Evolutionary conservation across 1,284 basidiomycete genomes (phyloP).

Genomic region (Sanghuangporus weigelae): DNA sequence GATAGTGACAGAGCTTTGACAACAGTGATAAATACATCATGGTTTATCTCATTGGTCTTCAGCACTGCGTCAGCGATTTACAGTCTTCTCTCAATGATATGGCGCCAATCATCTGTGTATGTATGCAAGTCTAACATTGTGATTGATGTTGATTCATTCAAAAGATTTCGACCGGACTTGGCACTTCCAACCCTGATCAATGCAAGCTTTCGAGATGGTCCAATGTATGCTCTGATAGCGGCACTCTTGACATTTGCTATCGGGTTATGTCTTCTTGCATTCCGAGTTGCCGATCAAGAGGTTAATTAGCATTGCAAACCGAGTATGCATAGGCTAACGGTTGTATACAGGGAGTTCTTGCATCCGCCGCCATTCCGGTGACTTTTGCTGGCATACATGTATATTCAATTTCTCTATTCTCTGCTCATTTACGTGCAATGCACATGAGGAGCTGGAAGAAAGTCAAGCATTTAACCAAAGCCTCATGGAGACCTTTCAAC

Average conservation of each 20-base stretch:
- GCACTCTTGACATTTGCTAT: background rate
- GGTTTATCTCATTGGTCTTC: constrained; percentile 6
- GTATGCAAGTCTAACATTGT: background rate
- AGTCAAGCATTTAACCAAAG: background rate
- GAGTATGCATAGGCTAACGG: too few relatives aligned
- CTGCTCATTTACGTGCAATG: background rate
- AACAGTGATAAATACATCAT: background rate
- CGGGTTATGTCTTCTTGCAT: background rate
- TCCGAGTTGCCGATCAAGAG: background rate
- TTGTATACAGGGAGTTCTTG: too few relatives aligned
- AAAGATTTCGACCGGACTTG: background rate
- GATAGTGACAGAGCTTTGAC: background rate
- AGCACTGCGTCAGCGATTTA: constrained; percentile 4
- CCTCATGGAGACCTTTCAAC: background rate
- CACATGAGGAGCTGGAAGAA: background rate
- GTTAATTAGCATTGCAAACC: too few relatives aligned
- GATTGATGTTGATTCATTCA: background rate
- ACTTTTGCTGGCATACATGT: background rate
- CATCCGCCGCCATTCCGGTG: background rate
- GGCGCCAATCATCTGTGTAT: constrained; percentile 6
- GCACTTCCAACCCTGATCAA: background rate
- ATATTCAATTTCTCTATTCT: background rate
- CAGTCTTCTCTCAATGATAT: constrained; percentile 8
- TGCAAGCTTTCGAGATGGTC: background rate
- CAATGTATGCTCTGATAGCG: background rate